Conservation (phyloP, 2,329 filamentous ascomycete species). For the Epichloe baconii region DNA sequence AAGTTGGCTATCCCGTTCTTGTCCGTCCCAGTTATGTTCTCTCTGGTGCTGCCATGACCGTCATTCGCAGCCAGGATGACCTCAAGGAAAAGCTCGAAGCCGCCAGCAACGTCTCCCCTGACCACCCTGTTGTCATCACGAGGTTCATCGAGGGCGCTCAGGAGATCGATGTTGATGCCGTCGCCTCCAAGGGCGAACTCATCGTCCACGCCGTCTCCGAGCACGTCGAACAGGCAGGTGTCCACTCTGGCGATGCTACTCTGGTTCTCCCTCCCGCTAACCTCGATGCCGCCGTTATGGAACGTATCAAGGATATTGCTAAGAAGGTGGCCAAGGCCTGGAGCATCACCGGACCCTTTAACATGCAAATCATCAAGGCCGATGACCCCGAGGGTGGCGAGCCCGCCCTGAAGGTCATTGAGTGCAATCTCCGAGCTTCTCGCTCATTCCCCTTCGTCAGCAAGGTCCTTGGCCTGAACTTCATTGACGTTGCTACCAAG, state of each 20-base stretch:
- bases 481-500: conserved; percentile 90
- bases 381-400: conserved; percentile 61
- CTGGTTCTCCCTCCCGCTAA: conserved; percentile 77
- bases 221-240: conserved; percentile 93
- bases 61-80: conserved; percentile 77
- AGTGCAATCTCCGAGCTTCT: conserved; percentile 94
- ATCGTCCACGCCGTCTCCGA: conserved; percentile 87
- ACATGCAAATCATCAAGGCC: conserved; percentile 99
- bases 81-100: conserved; percentile 91
- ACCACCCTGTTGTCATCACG: conserved; percentile 95
- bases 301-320: conserved; percentile 87
- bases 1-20: conserved; percentile 85
- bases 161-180: conserved; percentile 93
- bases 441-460: conserved; percentile 97
- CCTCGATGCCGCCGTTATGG: conserved; percentile 65
- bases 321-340: conserved; percentile 93
- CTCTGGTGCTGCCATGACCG: conserved; percentile 96
- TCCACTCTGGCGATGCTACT: conserved; percentile 95
- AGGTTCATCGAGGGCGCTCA: conserved; percentile 96
- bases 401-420: conserved; percentile 82
- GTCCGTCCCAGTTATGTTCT: conserved; percentile 93
- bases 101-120: conserved; percentile 79
- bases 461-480: conserved; percentile 93
- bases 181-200: conserved; percentile 74
- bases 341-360: conserved; percentile 96